These are phyloP conservation scores for Skeletonema tropicum DNA, from an alignment of 108 stramenopile genomes.

Conservation along the genomic window DNA sequence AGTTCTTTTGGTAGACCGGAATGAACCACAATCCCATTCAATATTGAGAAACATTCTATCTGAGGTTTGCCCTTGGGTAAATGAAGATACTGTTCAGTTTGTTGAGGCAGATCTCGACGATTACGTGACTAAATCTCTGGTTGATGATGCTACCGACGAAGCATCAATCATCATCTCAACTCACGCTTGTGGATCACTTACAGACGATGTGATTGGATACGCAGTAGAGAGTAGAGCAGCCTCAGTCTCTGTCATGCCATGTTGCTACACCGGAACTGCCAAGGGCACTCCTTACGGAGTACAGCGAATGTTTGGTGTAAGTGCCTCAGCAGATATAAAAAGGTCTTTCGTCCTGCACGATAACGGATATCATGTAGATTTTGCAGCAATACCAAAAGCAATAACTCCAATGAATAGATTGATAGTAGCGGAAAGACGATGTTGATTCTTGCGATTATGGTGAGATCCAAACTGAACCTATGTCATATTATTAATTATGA, in stretches of 20 bases:
- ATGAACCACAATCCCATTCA: constrained; percentile 51
- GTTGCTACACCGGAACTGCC: constrained; percentile 66
- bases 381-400: constrained; percentile 50
- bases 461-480: neutral
- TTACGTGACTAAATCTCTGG: constrained; percentile 5
- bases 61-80: constrained; percentile 61
- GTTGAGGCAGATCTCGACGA: constrained; percentile 28
- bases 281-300: constrained; percentile 54
- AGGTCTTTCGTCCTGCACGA: constrained; percentile 40
- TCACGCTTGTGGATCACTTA: constrained; percentile 57
- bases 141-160: neutral
- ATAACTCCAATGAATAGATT: constrained; percentile 65
- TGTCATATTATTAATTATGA: neutral
- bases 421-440: constrained; percentile 55
- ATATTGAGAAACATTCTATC: constrained; percentile 45
- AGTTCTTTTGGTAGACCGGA: constrained; percentile 42
- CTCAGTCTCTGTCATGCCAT: constrained; percentile 61
- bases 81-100: constrained; percentile 21
- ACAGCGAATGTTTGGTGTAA: constrained; percentile 46
- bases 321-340: constrained; percentile 47
- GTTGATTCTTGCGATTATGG: neutral
- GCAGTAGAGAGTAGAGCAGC: constrained; percentile 24
- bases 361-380: constrained; percentile 56
- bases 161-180: constrained; percentile 51
- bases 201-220: constrained; percentile 38